phyloP scores from a whole-genome alignment of 352 stramenopile genomes.

The Pythium dissimile region DNA sequence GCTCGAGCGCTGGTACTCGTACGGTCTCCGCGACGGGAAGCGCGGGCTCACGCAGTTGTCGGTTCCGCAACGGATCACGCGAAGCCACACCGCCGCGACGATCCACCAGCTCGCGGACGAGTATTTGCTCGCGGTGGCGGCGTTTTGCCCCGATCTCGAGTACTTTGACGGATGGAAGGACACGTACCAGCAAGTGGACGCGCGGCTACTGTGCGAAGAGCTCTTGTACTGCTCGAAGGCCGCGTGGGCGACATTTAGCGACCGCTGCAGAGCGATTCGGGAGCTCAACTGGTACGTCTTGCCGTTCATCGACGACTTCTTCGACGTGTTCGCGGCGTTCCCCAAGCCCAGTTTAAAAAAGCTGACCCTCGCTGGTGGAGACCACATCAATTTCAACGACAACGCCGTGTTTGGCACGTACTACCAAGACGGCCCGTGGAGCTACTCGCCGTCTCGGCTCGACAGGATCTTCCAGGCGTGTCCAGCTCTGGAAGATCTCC shows the following conservation, averaged over 20 bases:
- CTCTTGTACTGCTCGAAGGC: conserved; percentile 19
- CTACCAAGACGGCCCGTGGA: conserved; percentile 20
- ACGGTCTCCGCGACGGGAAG: not conserved
- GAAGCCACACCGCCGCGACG: conserved; percentile 4
- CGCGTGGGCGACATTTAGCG: conserved; percentile 46
- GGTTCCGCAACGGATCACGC: conserved; percentile 20
- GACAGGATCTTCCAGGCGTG: conserved; percentile 12
- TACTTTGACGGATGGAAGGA: conserved; percentile 66
- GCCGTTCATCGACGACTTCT: conserved; percentile 66
- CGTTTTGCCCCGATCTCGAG: conserved; percentile 48
- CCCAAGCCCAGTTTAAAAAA: conserved; percentile 21
- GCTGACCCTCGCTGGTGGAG: conserved; percentile 15
- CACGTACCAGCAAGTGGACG: conserved; percentile 41
- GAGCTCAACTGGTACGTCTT: conserved; percentile 74
- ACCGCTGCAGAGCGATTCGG: conserved; percentile 30
- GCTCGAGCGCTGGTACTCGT: conserved; percentile 12
- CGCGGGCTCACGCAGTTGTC: conserved; percentile 26
- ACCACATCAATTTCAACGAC: conserved; percentile 23
- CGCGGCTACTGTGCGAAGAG: conserved; percentile 24
- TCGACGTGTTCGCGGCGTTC: conserved; percentile 37
- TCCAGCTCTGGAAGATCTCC: conserved; percentile 13
- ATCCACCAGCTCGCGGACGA: conserved; percentile 17
- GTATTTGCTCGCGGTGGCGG: conserved; percentile 13
- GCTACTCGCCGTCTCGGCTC: conserved; percentile 1
- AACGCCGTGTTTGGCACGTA: conserved; percentile 19